Base-by-base conservation (phyloP, 1,139 yeast species). In the Sugiyamaella neomexicana region DNA sequence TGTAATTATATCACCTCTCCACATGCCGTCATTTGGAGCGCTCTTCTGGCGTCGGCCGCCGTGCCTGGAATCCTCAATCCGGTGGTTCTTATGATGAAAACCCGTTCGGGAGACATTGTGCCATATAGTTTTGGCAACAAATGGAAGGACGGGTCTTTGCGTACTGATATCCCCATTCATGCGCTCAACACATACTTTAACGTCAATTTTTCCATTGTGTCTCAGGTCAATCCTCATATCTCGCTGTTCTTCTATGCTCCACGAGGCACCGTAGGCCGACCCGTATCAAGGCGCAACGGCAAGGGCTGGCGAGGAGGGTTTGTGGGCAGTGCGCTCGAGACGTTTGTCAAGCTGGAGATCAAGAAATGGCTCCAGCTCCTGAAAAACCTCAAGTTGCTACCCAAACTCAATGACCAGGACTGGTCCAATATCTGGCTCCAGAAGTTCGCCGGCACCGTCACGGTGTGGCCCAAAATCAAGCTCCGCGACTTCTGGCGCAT, bases 21-120 rank as follows among this genome's bases (percentile, higher is more conserved):
- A 9, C 80, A 85, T 67, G 86, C 93, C 66, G 84, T 86, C n/a
- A 83, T 87, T 17, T 87, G 95, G 95, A 82, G 89, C 1, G 76
- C 91, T 0, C 72, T 87, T 58, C 72, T 87, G 46, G 95, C 95
- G 0, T 83, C 90, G 10, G 81, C 89, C 3, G 95, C 95, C 0
- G 95, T 87, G 7, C 95, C 95, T 0, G 95, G 95, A 0, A 85
- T 87, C n/a, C 72, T 87, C 55, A 85, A 85, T 58, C 95, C 95
- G 0, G 93, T 86, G 29, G 89, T 85, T 5, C 72, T 87, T 53
- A 85, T 86, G 91, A 84, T 82, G 82, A 85, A 84, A 62, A 77
- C 77, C 46, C 74, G 77, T 4, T 70, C 72, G 7, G 74, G 75
- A 46, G 60, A 60, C 45, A 76, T 85, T 5, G 75, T 77, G 2